phyloP scores from a whole-genome alignment of 345 rosid species.

The Populus tremula region DNA sequence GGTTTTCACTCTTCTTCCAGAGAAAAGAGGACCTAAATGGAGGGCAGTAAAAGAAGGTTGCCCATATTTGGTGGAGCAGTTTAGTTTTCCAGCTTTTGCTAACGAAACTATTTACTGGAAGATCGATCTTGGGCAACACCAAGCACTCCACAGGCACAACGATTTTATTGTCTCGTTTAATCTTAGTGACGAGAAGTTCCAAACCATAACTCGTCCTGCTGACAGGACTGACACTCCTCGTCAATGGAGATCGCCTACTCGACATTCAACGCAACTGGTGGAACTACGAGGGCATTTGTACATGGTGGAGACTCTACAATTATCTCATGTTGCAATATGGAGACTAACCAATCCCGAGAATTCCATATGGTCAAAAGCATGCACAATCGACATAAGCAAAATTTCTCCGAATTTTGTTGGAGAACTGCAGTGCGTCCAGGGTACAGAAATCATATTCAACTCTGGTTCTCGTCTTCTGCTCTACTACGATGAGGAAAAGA shows the following conservation, averaged over 20 bases:
- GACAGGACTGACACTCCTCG: background rate
- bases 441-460: conserved; percentile 9
- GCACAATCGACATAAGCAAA: background rate
- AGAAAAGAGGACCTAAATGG: background rate
- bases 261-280: conserved; percentile 3
- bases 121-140: background rate
- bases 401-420: background rate
- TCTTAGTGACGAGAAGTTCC: background rate
- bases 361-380: background rate
- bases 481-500: background rate
- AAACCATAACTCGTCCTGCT: background rate
- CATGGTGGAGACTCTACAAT: conserved; percentile 2
- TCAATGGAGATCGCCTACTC: background rate
- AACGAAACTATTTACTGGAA: conserved; percentile 9
- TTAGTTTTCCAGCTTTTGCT: conserved; percentile 2
- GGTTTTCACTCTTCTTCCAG: background rate
- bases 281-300: conserved; percentile 4
- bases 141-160: background rate
- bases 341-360: background rate
- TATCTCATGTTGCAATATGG: background rate
- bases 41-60: background rate
- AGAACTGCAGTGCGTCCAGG: background rate
- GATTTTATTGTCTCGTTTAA: background rate
- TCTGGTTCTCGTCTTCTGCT: background rate
- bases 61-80: conserved; percentile 12